phyloP scores from a whole-genome alignment of 2,329 filamentous ascomycete genomes.

The Colletotrichum paranaense region DNA sequence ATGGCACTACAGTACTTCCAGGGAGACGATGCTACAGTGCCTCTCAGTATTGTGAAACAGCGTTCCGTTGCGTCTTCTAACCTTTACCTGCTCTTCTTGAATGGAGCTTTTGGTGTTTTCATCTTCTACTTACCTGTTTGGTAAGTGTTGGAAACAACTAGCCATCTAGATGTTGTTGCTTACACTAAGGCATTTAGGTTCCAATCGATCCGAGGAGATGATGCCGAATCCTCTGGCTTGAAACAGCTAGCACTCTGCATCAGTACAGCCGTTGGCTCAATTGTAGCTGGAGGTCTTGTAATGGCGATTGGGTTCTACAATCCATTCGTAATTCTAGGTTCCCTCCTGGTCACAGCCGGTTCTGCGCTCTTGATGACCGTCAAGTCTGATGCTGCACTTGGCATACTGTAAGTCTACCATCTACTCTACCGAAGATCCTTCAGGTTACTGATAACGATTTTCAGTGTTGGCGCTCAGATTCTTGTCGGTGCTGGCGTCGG shows the following conservation, averaged over 20 bases:
- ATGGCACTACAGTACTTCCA: conserved; percentile 52
- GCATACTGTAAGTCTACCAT: neutral
- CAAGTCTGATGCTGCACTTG: neutral
- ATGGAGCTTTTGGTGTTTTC: conserved; percentile 45
- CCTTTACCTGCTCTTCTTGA: neutral
- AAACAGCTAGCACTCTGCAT: conserved; percentile 52
- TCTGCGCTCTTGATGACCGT: neutral
- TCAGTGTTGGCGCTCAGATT: conserved; percentile 50
- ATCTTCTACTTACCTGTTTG: conserved; percentile 56
- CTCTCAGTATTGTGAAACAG: conserved; percentile 35
- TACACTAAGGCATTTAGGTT: conserved; percentile 39
- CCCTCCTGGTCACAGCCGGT: conserved; percentile 15
- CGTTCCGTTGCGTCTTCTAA: neutral
- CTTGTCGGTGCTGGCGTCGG: conserved; percentile 56
- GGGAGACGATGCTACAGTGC: conserved; percentile 57
- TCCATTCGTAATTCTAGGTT: conserved; percentile 50
- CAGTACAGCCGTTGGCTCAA: conserved; percentile 46
- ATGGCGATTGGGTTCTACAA: conserved; percentile 56
- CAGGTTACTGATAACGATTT: neutral
- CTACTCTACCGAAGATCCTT: neutral
- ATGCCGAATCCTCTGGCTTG: conserved; percentile 51
- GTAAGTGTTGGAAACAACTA: conserved; percentile 17
- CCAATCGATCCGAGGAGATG: conserved; percentile 53
- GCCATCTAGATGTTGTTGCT: neutral
- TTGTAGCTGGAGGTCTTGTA: conserved; percentile 47